A percentile compares a stretch with the other conserved stretches of the same genome.
These are phyloP conservation scores for Pyricularia grisea DNA, from an alignment of 2,329 filamentous ascomycete genomes.

Conservation along the genomic window DNA sequence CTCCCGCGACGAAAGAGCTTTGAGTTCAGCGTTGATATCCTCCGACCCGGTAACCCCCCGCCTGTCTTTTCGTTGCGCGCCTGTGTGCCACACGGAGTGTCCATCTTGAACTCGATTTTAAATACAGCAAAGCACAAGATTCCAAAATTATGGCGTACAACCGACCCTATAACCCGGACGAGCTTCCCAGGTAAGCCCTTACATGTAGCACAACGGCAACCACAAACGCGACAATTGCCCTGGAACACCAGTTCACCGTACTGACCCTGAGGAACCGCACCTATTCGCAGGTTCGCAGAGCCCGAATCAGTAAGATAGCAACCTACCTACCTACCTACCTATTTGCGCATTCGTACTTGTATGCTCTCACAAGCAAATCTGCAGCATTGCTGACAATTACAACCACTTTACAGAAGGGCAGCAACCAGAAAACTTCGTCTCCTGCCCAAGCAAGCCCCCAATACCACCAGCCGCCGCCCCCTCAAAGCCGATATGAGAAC, in stretches of 20 bases:
- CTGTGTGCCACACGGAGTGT: neutral
- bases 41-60: neutral
- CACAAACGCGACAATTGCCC: neutral
- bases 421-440: constrained; percentile 9
- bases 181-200: constrained; percentile 69
- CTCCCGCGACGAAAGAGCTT: neutral
- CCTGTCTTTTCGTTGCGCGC: neutral
- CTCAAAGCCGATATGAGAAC: constrained; percentile 33
- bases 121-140: neutral
- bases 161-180: constrained; percentile 84
- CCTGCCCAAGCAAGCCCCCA: neutral
- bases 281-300: constrained; percentile 35
- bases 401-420: constrained; percentile 22
- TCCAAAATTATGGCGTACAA: constrained; percentile 74
- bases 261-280: neutral
- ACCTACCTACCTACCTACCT: constrained; percentile 7
- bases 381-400: constrained; percentile 1
- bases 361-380: constrained; percentile 5
- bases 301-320: constrained; percentile 31
- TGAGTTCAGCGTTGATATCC: neutral
- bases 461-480: constrained; percentile 14
- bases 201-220: neutral
- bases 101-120: neutral
- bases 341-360: neutral
- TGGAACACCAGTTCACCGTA: neutral